Percentiles rank a stretch among this genome's conserved stretches.
phyloP scores from a whole-genome alignment of 164 flowering plant genomes.

The Annona cherimola region DNA sequence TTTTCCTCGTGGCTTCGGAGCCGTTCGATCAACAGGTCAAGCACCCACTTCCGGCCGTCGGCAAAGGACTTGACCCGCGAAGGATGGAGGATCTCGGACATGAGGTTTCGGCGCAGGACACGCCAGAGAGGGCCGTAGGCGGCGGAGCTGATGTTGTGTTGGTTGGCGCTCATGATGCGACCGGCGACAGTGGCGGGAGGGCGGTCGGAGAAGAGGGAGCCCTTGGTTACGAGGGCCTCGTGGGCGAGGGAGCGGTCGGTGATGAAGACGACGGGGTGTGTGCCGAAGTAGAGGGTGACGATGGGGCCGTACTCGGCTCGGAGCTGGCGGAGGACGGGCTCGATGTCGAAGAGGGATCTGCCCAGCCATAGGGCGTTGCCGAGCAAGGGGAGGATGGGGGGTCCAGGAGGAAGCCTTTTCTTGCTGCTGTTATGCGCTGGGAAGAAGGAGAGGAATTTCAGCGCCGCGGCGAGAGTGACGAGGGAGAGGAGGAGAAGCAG shows the following conservation, averaged over 20 bases:
- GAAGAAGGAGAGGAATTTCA: not conserved
- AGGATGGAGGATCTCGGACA: slow-evolving; percentile 32
- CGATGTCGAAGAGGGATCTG: slow-evolving; percentile 16
- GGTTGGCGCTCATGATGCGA: slow-evolving; percentile 16
- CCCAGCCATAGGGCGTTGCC: slow-evolving; percentile 25
- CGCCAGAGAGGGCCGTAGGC: slow-evolving; percentile 37
- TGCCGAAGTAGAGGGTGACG: slow-evolving; percentile 30
- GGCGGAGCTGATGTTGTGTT: slow-evolving; percentile 29
- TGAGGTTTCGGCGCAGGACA: slow-evolving; percentile 36
- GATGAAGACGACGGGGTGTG: slow-evolving; percentile 28
- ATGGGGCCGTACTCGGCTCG: slow-evolving; percentile 37
- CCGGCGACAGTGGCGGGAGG: slow-evolving; percentile 13
- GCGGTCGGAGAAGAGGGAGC: slow-evolving; percentile 38
- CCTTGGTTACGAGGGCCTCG: slow-evolving; percentile 37
- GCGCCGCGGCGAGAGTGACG: not conserved
- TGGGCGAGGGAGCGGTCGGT: slow-evolving; percentile 30
- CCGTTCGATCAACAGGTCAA: slow-evolving; percentile 10
- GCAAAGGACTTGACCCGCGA: slow-evolving; percentile 24
- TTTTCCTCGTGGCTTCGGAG: slow-evolving; percentile 6
- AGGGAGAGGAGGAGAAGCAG: not conserved
- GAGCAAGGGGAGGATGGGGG: slow-evolving; percentile 24
- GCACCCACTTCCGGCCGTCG: slow-evolving; percentile 28
- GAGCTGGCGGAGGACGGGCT: slow-evolving; percentile 20
- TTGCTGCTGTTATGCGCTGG: not conserved
- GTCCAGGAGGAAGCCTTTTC: slow-evolving; percentile 38